Conservation (phyloP, 768 basidiomycete genomes). For the Boletus vinaceobasis region DNA sequence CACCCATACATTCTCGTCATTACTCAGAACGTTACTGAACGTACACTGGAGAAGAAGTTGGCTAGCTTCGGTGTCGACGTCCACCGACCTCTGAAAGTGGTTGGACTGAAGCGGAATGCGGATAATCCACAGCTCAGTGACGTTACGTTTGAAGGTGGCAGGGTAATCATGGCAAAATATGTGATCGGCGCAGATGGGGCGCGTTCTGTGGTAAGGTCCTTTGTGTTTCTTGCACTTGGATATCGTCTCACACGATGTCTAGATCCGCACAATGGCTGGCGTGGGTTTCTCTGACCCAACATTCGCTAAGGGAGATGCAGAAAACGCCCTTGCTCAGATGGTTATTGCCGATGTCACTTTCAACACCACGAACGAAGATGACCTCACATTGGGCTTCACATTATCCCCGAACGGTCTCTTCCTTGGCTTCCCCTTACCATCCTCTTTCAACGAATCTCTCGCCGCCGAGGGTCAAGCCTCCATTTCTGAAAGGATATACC, state of each 20-base stretch:
- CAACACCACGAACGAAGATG: too few relatives aligned
- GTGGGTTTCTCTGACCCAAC: constrained; percentile 46
- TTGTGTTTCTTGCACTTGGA: too few relatives aligned
- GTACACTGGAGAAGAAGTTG: too few relatives aligned
- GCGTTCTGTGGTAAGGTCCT: constrained; percentile 39
- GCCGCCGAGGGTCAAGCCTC: constrained; percentile 6
- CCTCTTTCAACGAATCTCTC: constrained; percentile 20
- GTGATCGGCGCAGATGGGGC: constrained; percentile 53
- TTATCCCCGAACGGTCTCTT: constrained; percentile 32
- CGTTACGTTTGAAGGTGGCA: constrained; percentile 47
- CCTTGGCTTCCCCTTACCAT: constrained; percentile 37
- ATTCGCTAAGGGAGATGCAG: constrained; percentile 16
- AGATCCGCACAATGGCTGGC: constrained; percentile 43
- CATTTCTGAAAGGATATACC: constrained; percentile 29
- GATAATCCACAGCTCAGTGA: constrained; percentile 31
- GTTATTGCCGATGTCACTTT: constrained; percentile 46
- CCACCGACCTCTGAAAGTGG: too few relatives aligned
- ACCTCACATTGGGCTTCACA: too few relatives aligned
- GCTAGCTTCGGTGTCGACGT: too few relatives aligned
- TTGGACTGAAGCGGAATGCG: constrained; percentile 33
- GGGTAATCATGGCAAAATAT: constrained; percentile 41
- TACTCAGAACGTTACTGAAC: too few relatives aligned
- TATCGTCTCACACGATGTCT: too few relatives aligned
- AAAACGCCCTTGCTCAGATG: constrained; percentile 37
- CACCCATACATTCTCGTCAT: constrained; percentile 43